These are phyloP conservation scores for Pseudocercospora musae DNA, from an alignment of 2,329 filamentous ascomycete genomes.

Conservation along the genomic window DNA sequence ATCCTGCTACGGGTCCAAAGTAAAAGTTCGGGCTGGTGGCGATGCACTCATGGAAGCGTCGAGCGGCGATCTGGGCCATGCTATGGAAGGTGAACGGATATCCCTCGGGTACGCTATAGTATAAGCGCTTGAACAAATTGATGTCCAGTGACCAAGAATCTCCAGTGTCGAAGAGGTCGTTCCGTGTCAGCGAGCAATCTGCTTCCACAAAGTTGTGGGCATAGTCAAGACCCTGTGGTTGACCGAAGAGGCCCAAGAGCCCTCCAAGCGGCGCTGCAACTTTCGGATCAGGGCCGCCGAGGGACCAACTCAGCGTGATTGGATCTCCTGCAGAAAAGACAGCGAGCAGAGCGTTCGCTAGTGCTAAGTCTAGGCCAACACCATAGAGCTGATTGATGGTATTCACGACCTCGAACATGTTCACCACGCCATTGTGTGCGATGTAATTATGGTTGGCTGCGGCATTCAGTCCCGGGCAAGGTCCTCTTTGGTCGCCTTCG, in stretches of 20 bases:
- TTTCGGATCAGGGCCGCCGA: slow-evolving; percentile 43
- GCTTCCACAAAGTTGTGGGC: slow-evolving; percentile 27
- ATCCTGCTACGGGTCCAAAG: slow-evolving; percentile 36
- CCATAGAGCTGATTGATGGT: neutral
- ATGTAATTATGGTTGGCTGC: slow-evolving; percentile 45
- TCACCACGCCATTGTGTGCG: slow-evolving; percentile 42
- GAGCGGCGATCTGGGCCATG: slow-evolving; percentile 36
- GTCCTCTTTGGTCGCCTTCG: slow-evolving; percentile 23
- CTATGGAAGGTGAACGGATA: slow-evolving; percentile 42
- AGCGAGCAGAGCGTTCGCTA: slow-evolving; percentile 33
- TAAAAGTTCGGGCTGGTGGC: slow-evolving; percentile 41
- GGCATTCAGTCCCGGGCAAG: slow-evolving; percentile 43
- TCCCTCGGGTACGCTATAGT: slow-evolving; percentile 34
- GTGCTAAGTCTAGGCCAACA: slow-evolving; percentile 38
- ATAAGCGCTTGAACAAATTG: slow-evolving; percentile 9
- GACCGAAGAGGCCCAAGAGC: neutral
- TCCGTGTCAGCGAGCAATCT: slow-evolving; percentile 42
- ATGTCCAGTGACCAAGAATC: slow-evolving; percentile 9
- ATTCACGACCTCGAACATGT: neutral
- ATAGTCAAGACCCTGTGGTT: neutral
- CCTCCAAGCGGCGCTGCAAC: neutral
- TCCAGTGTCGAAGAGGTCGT: slow-evolving; percentile 36
- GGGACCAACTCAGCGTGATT: slow-evolving; percentile 42
- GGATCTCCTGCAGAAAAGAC: slow-evolving; percentile 41
- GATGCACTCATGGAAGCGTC: slow-evolving; percentile 40